phyloP scores from a whole-genome alignment of 352 stramenopile genomes.

The Globisporangium okanoganense region DNA sequence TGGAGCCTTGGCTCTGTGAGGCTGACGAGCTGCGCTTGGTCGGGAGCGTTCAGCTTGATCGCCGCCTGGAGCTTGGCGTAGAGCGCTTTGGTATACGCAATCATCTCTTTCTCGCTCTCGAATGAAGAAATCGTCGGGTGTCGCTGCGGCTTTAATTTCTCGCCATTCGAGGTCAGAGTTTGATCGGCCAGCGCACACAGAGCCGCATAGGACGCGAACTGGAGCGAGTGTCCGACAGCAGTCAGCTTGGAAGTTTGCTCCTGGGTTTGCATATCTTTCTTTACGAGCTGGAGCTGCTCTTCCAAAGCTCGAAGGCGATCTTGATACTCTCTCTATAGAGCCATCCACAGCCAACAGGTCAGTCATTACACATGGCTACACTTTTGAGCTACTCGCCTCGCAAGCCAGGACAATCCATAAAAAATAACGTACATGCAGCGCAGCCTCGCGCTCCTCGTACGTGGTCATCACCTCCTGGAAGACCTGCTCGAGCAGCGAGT shows the following conservation, averaged over 20 bases:
- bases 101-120: conserved; percentile 18
- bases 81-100: conserved; percentile 35
- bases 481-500: conserved; percentile 38
- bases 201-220: conserved; percentile 35
- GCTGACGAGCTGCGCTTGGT: neutral
- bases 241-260: neutral
- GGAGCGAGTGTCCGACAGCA: neutral
- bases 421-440: conserved; percentile 31
- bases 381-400: neutral
- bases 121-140: conserved; percentile 32
- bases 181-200: conserved; percentile 47
- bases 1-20: neutral
- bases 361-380: neutral
- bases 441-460: conserved; percentile 48
- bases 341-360: neutral
- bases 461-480: conserved; percentile 45
- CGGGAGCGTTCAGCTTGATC: neutral
- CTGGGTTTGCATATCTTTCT: conserved; percentile 4
- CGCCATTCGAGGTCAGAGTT: neutral
- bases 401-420: neutral
- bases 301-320: conserved; percentile 32
- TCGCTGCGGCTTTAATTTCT: neutral
- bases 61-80: conserved; percentile 28
- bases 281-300: conserved; percentile 18
- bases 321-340: conserved; percentile 34